phyloP scores from a whole-genome alignment of 1,139 yeast genomes.

The Barnettozyma hawaiiensis region DNA sequence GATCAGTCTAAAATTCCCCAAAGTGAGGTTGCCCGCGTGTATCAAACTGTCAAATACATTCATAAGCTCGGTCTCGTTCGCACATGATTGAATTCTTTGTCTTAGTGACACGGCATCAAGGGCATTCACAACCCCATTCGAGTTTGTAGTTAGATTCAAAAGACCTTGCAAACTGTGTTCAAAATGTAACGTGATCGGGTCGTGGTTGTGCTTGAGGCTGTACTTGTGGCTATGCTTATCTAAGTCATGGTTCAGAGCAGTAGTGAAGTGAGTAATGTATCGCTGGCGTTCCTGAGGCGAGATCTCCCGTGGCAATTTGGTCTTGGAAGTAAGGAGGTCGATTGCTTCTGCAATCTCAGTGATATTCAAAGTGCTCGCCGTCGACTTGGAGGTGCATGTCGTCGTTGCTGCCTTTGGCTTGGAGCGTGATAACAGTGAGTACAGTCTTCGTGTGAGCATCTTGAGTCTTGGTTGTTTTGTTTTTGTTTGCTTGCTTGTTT shows the following conservation, averaged over 20 bases:
- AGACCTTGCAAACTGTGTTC: conserved; percentile 11
- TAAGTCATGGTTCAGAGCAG: conserved; percentile 7
- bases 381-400: neutral
- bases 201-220: too few relatives aligned
- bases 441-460: conserved; percentile 2
- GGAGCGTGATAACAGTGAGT: neutral
- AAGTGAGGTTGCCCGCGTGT: conserved; percentile 7
- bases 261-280: conserved; percentile 11
- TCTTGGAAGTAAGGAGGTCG: conserved; percentile 6
- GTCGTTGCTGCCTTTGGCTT: neutral
- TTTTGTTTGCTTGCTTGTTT: neutral
- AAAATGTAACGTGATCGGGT: conserved; percentile 6
- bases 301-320: neutral
- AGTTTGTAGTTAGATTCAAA: conserved; percentile 2
- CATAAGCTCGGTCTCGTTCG: conserved; percentile 4
- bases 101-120: conserved; percentile 6
- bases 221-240: neutral
- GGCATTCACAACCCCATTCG: conserved; percentile 3
- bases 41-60: conserved; percentile 9
- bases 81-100: conserved; percentile 1
- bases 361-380: neutral
- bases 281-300: conserved; percentile 3
- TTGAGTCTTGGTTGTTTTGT: neutral
- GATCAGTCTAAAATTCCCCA: conserved; percentile 9
- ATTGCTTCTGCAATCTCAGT: conserved; percentile 7